Evolutionary conservation across 768 basidiomycete genomes (phyloP), one percentile per base, ranked within the genome.

Genomic region (Leucosporidium scottii): DNA sequence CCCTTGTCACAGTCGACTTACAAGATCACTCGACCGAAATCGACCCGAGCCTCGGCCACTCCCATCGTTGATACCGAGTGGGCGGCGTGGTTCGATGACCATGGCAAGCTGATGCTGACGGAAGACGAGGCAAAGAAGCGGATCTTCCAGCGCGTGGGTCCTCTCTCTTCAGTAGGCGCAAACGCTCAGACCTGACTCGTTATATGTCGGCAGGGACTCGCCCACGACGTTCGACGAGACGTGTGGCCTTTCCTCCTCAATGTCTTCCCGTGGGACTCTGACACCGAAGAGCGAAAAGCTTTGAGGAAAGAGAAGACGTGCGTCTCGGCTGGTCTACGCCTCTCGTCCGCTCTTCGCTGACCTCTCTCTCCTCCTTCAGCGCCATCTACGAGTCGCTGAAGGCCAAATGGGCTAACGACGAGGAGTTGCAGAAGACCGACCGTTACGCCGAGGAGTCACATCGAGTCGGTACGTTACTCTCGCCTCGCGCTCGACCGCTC

Each of bases 241-340:
- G 82, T 91, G 0, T 99, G 96, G 96, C 92, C 93, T 4, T 92
- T 91, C 76, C 77, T 98, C 34, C 82, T 98, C 10, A 89, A 88
- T 27, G 88, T 96, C 3, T 82, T 87, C 44, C 84, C 85, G 31
- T 98, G 94, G 94, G 83, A 87, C 67, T 82, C 82, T 1, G 87
- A 85, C 3, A 76, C 83, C 6, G 81, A 79, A 31, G 86, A 90
- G 74, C 81, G 91, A 57, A 82, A 82, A 64, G 77, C 75, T 34
- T 79, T 80, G 25, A 92, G 87, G 86, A 81, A 84, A 65, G 80
- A 78, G 65, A 88, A 88, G 80, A 81, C 82, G 87, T 88, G 73
- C 66, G 80, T 74, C 12, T 10, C 2, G 39, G 39, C 39, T 15
- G 8, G 23, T 1, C 28, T 5, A 20, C 17, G 27, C 7, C 20